Evolutionary conservation across 495 filamentous ascomycete species (phyloP).

Genomic region (Aspergillus egyptiacus): DNA sequence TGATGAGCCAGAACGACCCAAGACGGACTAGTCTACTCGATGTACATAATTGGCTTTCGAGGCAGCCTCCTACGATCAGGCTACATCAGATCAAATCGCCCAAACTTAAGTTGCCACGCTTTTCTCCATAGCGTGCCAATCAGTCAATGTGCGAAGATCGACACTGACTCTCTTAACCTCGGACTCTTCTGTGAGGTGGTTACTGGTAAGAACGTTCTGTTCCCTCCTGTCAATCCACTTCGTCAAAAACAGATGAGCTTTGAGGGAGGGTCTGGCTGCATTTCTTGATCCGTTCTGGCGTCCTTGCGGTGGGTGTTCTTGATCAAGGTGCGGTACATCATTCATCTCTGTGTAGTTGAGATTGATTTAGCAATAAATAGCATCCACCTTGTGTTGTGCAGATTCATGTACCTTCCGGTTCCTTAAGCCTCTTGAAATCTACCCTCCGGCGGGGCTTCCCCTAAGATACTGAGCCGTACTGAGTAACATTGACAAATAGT

Average conservation of each 20-base stretch:
- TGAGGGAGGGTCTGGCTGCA: slow-evolving; percentile 37
- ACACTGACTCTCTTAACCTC: slow-evolving; percentile 41
- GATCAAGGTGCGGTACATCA: slow-evolving; percentile 35
- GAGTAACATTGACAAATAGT: too few relatives aligned
- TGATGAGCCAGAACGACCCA: slow-evolving; percentile 7
- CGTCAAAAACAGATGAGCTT: slow-evolving; percentile 28
- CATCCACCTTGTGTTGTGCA: neutral
- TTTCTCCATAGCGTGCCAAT: slow-evolving; percentile 75
- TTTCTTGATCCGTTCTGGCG: slow-evolving; percentile 23
- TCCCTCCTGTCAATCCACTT: slow-evolving; percentile 28
- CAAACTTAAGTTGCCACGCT: slow-evolving; percentile 91
- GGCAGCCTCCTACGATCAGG: neutral
- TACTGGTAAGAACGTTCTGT: slow-evolving; percentile 36
- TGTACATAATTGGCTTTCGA: neutral
- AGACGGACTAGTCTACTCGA: slow-evolving; percentile 3
- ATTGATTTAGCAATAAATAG: slow-evolving; percentile 5
- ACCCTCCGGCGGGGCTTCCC: neutral
- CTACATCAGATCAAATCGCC: slow-evolving; percentile 39
- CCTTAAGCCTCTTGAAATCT: neutral
- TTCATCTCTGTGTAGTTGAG: slow-evolving; percentile 11
- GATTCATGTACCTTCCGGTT: neutral
- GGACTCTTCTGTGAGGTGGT: slow-evolving; percentile 24
- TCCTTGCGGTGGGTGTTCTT: slow-evolving; percentile 25
- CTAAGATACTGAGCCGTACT: too few relatives aligned
- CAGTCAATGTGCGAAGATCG: slow-evolving; percentile 91